Conservation (phyloP, 192 early-diverging fungal genomes). For the Entophlyctis helioformis region DNA sequence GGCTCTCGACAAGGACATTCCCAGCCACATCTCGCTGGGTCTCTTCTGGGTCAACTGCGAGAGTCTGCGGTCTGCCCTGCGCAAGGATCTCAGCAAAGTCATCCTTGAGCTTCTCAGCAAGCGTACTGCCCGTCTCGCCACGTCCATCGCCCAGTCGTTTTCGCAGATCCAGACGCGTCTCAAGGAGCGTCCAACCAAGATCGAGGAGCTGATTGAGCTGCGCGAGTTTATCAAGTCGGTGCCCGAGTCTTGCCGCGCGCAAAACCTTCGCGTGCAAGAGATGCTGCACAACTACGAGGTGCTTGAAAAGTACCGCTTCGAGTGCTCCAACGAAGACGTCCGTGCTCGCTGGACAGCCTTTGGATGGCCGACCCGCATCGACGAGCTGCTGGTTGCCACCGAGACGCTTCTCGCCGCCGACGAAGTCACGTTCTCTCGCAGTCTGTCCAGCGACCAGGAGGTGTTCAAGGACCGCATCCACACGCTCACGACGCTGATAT, state of each 20-base stretch:
- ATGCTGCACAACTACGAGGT: conserved; percentile 45
- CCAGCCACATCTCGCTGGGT: conserved; percentile 38
- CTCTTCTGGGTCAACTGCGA: conserved; percentile 48
- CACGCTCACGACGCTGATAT: conserved; percentile 27
- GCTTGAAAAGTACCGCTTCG: conserved; percentile 43
- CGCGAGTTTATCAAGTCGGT: conserved; percentile 44
- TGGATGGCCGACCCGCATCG: conserved; percentile 38
- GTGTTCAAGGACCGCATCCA: conserved; percentile 48
- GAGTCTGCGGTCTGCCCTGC: conserved; percentile 30
- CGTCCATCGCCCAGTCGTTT: conserved; percentile 30
- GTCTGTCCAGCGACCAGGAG: conserved; percentile 46
- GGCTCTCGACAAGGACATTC: conserved; percentile 44
- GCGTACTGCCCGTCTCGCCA: conserved; percentile 24
- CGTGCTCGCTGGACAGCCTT: conserved; percentile 36
- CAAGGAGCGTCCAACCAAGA: conserved; percentile 42
- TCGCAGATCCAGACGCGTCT: conserved; percentile 24
- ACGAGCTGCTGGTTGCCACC: conserved; percentile 33
- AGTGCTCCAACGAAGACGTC: conserved; percentile 49
- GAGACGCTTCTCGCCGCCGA: conserved; percentile 36
- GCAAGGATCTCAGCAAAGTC: conserved; percentile 43
- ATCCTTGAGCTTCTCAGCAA: conserved; percentile 35
- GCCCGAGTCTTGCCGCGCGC: conserved; percentile 30
- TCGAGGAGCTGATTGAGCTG: conserved; percentile 48
- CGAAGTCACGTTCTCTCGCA: conserved; percentile 33
- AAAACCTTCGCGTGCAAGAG: conserved; percentile 27